Percentiles rank a stretch among this genome's conserved stretches.
phyloP scores from a whole-genome alignment of 1,139 yeast genomes.

The Nakaseomyces kungkrabaensis region DNA sequence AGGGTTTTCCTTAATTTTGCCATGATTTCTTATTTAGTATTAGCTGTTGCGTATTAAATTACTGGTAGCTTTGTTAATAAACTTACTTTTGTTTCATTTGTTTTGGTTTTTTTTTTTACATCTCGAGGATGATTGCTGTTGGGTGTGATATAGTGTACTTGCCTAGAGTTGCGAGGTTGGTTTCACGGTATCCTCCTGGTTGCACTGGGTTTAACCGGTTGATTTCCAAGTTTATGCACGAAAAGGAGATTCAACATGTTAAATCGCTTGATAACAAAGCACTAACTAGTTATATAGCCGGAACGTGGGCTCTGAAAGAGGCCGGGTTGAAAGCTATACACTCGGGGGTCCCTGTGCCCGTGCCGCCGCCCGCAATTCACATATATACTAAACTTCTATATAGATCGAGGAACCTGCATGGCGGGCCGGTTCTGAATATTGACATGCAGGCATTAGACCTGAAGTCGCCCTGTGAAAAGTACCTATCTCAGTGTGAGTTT shows the following conservation, averaged over 20 bases:
- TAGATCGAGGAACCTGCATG: slow-evolving; percentile 13
- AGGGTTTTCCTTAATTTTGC: too few relatives aligned
- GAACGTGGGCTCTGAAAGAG: slow-evolving; percentile 29
- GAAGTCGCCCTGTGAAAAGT: not conserved
- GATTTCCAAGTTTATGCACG: slow-evolving; percentile 25
- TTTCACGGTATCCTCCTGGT: slow-evolving; percentile 10
- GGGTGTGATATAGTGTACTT: slow-evolving; percentile 27
- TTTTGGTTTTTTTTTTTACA: not conserved
- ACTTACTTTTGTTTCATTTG: not conserved
- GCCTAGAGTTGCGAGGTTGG: slow-evolving; percentile 19
- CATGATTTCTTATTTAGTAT: too few relatives aligned
- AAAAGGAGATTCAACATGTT: slow-evolving; percentile 7
- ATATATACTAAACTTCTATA: slow-evolving; percentile 21
- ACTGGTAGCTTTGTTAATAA: too few relatives aligned
- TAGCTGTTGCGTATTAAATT: too few relatives aligned
- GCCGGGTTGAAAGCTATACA: slow-evolving; percentile 20
- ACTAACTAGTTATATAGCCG: slow-evolving; percentile 18
- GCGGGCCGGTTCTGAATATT: slow-evolving; percentile 16
- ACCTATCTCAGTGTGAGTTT: slow-evolving; percentile 4
- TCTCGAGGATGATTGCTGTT: slow-evolving; percentile 6
- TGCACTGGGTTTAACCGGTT: slow-evolving; percentile 9
- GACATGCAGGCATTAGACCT: slow-evolving; percentile 5
- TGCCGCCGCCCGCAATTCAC: slow-evolving; percentile 17
- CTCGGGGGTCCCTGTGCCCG: slow-evolving; percentile 8
- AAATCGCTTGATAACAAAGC: not conserved